Evolutionary conservation across 2,329 filamentous ascomycete species (phyloP).

Genomic region (Canariomyces notabilis): DNA sequence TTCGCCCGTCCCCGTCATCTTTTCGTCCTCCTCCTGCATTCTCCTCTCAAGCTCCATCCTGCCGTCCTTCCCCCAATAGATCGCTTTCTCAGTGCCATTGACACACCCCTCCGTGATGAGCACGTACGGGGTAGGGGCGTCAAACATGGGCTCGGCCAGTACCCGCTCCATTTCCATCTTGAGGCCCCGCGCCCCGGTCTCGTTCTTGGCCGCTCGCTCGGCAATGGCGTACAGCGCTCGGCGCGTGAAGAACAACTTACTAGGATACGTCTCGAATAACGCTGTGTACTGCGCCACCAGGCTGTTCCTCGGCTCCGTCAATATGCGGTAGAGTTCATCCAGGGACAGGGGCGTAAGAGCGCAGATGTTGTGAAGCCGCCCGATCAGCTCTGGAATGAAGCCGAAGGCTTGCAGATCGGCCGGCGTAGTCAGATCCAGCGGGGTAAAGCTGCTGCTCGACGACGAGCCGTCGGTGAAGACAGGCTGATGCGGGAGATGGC

Average conservation of each 20-base stretch:
- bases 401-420: slow-evolving; percentile 78
- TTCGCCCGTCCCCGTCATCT: slow-evolving; percentile 15
- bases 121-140: slow-evolving; percentile 70
- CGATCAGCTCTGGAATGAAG: slow-evolving; percentile 91
- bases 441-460: slow-evolving; percentile 42
- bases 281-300: slow-evolving; percentile 84
- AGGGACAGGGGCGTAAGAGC: slow-evolving; percentile 71
- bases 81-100: slow-evolving; percentile 53
- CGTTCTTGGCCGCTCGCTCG: slow-evolving; percentile 52
- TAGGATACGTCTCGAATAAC: slow-evolving; percentile 75
- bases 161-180: slow-evolving; percentile 78
- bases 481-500: slow-evolving; percentile 52
- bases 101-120: slow-evolving; percentile 68
- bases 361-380: slow-evolving; percentile 86
- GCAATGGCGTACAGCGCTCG: slow-evolving; percentile 79
- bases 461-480: slow-evolving; percentile 28
- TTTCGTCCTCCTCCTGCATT: slow-evolving; percentile 57
- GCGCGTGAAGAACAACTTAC: slow-evolving; percentile 76
- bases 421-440: slow-evolving; percentile 68
- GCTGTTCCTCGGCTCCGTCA: slow-evolving; percentile 88
- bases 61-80: slow-evolving; percentile 65
- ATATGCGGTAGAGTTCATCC: slow-evolving; percentile 70
- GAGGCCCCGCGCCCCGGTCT: slow-evolving; percentile 73
- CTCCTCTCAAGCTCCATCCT: slow-evolving; percentile 64
- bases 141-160: slow-evolving; percentile 75